Evolutionary conservation across 805 yeast species (phyloP).

Genomic region (Blastobotrys mokoenaii): DNA sequence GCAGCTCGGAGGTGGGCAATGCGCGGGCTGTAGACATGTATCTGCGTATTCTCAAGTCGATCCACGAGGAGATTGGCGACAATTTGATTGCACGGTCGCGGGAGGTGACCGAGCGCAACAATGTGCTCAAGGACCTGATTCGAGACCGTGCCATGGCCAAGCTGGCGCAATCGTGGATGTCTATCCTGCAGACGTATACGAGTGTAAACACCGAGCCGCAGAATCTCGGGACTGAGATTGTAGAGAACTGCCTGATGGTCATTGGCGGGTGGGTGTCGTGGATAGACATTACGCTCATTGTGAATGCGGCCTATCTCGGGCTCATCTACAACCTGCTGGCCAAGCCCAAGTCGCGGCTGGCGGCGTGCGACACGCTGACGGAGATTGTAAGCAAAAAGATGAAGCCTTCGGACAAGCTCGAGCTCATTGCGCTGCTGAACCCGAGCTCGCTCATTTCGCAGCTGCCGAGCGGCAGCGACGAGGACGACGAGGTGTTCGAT

Average conservation of each 20-base stretch:
- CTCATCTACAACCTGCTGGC: slow-evolving; percentile 52
- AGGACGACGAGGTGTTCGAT: slow-evolving; percentile 54
- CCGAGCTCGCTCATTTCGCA: slow-evolving; percentile 46
- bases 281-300: slow-evolving; percentile 76
- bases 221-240: slow-evolving; percentile 34
- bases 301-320: slow-evolving; percentile 50
- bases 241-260: slow-evolving; percentile 51
- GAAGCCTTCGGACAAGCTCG: slow-evolving; percentile 64
- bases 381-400: slow-evolving; percentile 72
- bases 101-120: slow-evolving; percentile 56
- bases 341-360: slow-evolving; percentile 39
- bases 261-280: slow-evolving; percentile 87
- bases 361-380: slow-evolving; percentile 46
- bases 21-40: slow-evolving; percentile 58
- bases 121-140: slow-evolving; percentile 69
- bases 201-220: slow-evolving; percentile 16
- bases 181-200: slow-evolving; percentile 36
- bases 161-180: slow-evolving; percentile 61
- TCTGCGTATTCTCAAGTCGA: slow-evolving; percentile 58
- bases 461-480: slow-evolving; percentile 26
- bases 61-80: slow-evolving; percentile 92
- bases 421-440: slow-evolving; percentile 59
- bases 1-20: slow-evolving; percentile 26
- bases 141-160: slow-evolving; percentile 65
- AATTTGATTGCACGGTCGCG: slow-evolving; percentile 64